These are phyloP conservation scores for Geotrichum histeridarum DNA, from an alignment of 1,139 yeast genomes.

Conservation along the genomic window DNA sequence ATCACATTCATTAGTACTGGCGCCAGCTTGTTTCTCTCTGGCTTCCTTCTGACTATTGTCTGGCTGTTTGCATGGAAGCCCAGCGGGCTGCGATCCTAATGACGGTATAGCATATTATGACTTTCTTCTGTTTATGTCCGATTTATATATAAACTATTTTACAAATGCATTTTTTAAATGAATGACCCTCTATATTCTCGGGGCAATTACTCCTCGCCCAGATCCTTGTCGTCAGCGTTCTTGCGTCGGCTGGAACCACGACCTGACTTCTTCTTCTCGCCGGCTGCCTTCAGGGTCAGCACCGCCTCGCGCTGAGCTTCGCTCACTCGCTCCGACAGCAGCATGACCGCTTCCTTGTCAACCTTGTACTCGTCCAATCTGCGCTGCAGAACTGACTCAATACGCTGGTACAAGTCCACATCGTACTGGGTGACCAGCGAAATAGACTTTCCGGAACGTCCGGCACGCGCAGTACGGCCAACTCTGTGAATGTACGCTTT, in stretches of 20 bases:
- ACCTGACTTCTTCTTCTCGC: constrained; percentile 13
- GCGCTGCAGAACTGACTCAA: constrained; percentile 59
- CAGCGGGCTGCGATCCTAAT: not conserved
- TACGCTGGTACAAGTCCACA: constrained; percentile 76
- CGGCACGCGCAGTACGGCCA: constrained; percentile 98
- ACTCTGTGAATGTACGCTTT: constrained; percentile 96
- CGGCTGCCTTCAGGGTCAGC: constrained; percentile 72
- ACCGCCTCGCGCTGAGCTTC: constrained; percentile 90
- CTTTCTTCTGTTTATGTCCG: too few species aligned
- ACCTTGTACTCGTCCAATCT: constrained; percentile 78
- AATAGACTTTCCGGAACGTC: constrained; percentile 77
- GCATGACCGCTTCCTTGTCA: constrained; percentile 69
- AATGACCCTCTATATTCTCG: not conserved
- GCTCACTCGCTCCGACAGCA: constrained; percentile 81
- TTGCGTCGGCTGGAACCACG: constrained; percentile 12
- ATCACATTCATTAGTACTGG: constrained; percentile 9
- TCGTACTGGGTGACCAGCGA: constrained; percentile 94
- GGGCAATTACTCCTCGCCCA: constrained; percentile 16
- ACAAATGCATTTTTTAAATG: constrained; percentile 7
- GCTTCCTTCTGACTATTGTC: constrained; percentile 3
- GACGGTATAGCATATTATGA: not conserved
- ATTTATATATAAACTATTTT: not conserved
- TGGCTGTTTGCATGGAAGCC: constrained; percentile 14
- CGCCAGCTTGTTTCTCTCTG: not conserved
- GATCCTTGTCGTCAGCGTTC: constrained; percentile 13